phyloP scores from a whole-genome alignment of 306 rosid species.

The Adenanthera pavonina region DNA sequence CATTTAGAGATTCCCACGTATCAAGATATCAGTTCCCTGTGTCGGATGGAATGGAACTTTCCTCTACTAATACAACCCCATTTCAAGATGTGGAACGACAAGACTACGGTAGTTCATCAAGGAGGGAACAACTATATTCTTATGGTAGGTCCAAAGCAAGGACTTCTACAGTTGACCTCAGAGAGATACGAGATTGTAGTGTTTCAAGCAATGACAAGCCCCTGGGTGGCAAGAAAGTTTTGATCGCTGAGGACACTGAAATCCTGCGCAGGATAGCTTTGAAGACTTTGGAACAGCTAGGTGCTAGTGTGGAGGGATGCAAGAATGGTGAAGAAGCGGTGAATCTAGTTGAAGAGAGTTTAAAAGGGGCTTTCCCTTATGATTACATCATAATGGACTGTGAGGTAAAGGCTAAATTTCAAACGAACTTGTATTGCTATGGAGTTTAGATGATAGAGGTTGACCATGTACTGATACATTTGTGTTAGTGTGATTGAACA shows the following conservation, averaged over 20 bases:
- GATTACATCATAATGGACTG: constrained; percentile 86
- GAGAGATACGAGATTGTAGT: constrained; percentile 44
- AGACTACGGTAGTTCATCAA: constrained; percentile 23
- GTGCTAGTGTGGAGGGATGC: constrained; percentile 56
- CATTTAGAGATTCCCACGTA: constrained; percentile 11
- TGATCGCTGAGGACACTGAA: constrained; percentile 65
- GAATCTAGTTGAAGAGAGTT: constrained; percentile 46
- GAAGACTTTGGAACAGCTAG: constrained; percentile 43
- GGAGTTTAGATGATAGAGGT: background rate
- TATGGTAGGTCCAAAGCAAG: constrained; percentile 19
- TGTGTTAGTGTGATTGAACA: constrained; percentile 22
- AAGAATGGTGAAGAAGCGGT: constrained; percentile 68
- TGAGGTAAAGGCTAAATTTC: constrained; percentile 51
- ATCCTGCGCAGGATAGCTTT: constrained; percentile 43
- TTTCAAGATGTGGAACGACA: constrained; percentile 17
- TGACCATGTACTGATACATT: background rate
- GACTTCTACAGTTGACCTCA: constrained; percentile 1
- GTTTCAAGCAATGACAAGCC: constrained; percentile 30
- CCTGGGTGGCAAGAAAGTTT: constrained; percentile 61
- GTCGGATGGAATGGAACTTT: background rate
- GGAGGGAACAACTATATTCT: background rate
- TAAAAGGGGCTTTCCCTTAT: constrained; percentile 39
- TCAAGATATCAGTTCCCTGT: constrained; percentile 5
- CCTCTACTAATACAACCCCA: background rate
- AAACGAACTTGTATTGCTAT: background rate